phyloP scores from a whole-genome alignment of 768 basidiomycete species.

The Boletus reticuloceps region DNA sequence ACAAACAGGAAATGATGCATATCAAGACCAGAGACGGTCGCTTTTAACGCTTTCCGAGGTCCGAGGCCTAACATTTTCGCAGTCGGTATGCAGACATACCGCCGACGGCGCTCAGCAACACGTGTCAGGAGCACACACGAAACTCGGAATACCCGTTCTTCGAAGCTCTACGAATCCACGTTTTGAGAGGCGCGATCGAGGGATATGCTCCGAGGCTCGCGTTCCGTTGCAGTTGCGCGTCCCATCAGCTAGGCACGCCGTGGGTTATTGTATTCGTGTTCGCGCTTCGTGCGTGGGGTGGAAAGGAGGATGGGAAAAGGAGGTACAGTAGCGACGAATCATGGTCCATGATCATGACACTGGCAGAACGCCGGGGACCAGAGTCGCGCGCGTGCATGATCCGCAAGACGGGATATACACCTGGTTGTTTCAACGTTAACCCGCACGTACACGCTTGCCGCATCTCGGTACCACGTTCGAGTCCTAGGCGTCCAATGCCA shows the following conservation, averaged over 20 bases:
- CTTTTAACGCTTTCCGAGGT: conserved; percentile 7
- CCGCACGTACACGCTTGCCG: too few species aligned
- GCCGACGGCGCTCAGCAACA: conserved; percentile 3
- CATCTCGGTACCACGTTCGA: background rate
- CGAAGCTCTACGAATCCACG: background rate
- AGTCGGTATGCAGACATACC: background rate
- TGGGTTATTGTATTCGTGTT: too few species aligned
- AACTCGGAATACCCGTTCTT: conserved; percentile 8
- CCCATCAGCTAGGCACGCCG: too few species aligned
- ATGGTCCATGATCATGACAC: too few species aligned
- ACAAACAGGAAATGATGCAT: background rate
- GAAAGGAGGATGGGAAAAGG: background rate
- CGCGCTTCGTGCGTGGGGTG: too few species aligned
- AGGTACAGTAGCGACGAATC: too few species aligned
- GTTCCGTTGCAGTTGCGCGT: too few species aligned
- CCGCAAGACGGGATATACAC: background rate
- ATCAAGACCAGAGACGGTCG: background rate
- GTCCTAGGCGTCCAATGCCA: too few species aligned
- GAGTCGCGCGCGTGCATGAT: conserved; percentile 9
- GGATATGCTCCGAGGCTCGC: too few species aligned
- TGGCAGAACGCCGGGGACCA: background rate
- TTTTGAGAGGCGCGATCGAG: conserved; percentile 1
- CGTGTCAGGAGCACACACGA: conserved; percentile 5
- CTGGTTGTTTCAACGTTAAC: too few species aligned
- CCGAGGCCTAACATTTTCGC: too few species aligned